These are phyloP conservation scores for Yarrowia osloensis DNA, from an alignment of 805 yeast species.

Conservation along the genomic window DNA sequence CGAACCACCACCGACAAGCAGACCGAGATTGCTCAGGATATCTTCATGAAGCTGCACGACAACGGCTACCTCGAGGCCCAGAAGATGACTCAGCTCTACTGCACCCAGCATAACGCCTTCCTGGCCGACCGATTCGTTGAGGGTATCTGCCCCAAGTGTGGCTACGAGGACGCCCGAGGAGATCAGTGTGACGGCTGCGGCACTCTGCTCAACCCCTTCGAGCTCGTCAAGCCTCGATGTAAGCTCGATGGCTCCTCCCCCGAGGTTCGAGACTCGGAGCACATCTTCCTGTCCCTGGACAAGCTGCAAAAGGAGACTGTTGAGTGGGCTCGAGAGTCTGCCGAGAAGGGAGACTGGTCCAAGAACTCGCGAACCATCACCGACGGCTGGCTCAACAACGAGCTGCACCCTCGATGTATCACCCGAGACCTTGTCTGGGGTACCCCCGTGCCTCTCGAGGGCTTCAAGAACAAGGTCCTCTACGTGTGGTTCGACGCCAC, in stretches of 20 bases:
- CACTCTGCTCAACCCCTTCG: slow-evolving; percentile 82
- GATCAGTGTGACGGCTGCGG: slow-evolving; percentile 99
- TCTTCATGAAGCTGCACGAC: slow-evolving; percentile 72
- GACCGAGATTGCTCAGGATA: slow-evolving; percentile 94
- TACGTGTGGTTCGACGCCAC: slow-evolving; percentile 99
- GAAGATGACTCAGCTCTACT: slow-evolving; percentile 84
- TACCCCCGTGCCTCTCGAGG: slow-evolving; percentile 92
- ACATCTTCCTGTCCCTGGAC: slow-evolving; percentile 79
- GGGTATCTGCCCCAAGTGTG: slow-evolving; percentile 95
- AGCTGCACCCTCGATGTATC: slow-evolving; percentile 90
- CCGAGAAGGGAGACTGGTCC: slow-evolving; percentile 83
- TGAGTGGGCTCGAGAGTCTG: slow-evolving; percentile 70
- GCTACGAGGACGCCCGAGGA: slow-evolving; percentile 96
- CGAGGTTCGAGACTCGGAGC: slow-evolving; percentile 75
- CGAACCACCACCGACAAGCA: slow-evolving; percentile 91
- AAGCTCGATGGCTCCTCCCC: slow-evolving; percentile 87
- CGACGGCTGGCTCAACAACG: slow-evolving; percentile 90
- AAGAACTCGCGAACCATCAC: slow-evolving; percentile 88
- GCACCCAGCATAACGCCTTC: slow-evolving; percentile 86
- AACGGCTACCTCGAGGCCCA: slow-evolving; percentile 84
- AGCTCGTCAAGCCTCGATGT: slow-evolving; percentile 92
- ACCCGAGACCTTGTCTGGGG: slow-evolving; percentile 99
- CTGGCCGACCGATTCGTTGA: slow-evolving; percentile 96
- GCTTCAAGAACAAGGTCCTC: slow-evolving; percentile 82
- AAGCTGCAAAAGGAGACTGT: slow-evolving; percentile 76